phyloP scores from a whole-genome alignment of 805 yeast species.

The Lachancea meyersii region DNA sequence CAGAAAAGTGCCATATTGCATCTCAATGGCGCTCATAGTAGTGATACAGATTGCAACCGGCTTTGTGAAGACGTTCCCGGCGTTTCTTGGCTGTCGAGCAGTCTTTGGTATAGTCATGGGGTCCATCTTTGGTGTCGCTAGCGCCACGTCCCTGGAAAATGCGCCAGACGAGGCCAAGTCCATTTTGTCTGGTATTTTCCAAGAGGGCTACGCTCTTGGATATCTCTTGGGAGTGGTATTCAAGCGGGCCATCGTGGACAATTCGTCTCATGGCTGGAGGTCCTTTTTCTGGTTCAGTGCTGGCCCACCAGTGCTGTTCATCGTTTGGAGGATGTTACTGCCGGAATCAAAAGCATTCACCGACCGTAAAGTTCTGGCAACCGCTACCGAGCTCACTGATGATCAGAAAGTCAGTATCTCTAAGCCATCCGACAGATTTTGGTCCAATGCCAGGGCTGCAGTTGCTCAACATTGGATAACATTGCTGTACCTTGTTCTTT shows the following conservation, averaged over 20 bases:
- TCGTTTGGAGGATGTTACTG: constrained; percentile 37
- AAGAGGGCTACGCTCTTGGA: constrained; percentile 75
- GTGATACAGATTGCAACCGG: constrained; percentile 61
- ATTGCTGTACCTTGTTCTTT: constrained; percentile 47
- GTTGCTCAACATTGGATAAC: constrained; percentile 51
- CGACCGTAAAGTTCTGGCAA: constrained; percentile 33
- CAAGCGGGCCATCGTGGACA: constrained; percentile 55
- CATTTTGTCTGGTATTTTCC: constrained; percentile 60
- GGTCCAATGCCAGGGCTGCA: constrained; percentile 32
- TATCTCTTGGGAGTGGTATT: constrained; percentile 59
- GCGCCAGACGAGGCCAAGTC: constrained; percentile 56
- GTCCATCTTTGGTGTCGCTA: constrained; percentile 59
- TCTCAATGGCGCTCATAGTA: constrained; percentile 45
- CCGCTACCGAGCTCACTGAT: constrained; percentile 16
- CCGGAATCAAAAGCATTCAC: constrained; percentile 51
- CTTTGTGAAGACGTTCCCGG: constrained; percentile 51
- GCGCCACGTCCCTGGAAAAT: constrained; percentile 62
- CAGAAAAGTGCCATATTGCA: constrained; percentile 59
- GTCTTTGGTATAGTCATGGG: constrained; percentile 69
- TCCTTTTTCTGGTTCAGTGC: constrained; percentile 64
- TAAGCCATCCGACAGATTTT: constrained; percentile 28
- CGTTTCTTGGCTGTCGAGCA: constrained; percentile 57
- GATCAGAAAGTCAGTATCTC: constrained; percentile 26
- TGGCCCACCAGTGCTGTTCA: constrained; percentile 43
- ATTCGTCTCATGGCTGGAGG: constrained; percentile 52